A percentile compares a stretch with the other conserved stretches of the same genome.
These are phyloP conservation scores for Zhuliangozyma parablackwelliae DNA, from an alignment of 1,139 yeast species.

Conservation along the genomic window DNA sequence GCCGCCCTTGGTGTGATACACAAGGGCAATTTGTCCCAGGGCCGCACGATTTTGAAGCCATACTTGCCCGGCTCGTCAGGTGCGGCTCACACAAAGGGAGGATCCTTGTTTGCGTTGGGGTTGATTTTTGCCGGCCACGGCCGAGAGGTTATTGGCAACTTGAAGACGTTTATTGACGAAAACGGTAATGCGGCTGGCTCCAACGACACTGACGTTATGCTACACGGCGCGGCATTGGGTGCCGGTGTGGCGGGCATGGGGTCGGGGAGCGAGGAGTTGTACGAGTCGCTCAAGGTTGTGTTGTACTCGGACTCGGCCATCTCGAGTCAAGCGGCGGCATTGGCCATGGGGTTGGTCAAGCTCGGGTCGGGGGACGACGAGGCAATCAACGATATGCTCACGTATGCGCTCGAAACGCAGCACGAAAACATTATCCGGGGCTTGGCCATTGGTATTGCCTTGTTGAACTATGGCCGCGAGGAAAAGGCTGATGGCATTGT, in stretches of 20 bases:
- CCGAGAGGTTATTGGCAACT: constrained; percentile 75
- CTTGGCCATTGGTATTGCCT: constrained; percentile 82
- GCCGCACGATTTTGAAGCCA: constrained; percentile 81
- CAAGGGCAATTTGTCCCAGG: constrained; percentile 89
- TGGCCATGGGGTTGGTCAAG: constrained; percentile 95
- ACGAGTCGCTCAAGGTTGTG: constrained; percentile 80
- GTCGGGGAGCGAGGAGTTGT: constrained; percentile 65
- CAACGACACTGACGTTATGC: constrained; percentile 76
- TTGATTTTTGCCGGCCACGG: constrained; percentile 96
- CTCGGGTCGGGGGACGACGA: constrained; percentile 81
- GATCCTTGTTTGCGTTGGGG: constrained; percentile 90
- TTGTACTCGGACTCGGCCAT: constrained; percentile 88
- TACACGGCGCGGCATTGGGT: constrained; percentile 96
- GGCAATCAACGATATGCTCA: constrained; percentile 77
- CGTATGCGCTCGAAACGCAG: constrained; percentile 91
- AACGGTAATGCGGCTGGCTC: constrained; percentile 63
- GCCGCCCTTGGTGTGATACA: constrained; percentile 98
- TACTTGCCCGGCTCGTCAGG: constrained; percentile 83
- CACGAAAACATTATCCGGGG: constrained; percentile 95
- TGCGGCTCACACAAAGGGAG: constrained; percentile 91
- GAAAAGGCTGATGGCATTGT: constrained; percentile 75
- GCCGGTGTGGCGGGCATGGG: constrained; percentile 98
- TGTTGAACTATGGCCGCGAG: constrained; percentile 82
- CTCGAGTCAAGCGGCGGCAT: constrained; percentile 95
- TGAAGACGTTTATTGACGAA: constrained; percentile 70